phyloP scores from a whole-genome alignment of 352 stramenopile species.

The Phytopythium litorale region DNA sequence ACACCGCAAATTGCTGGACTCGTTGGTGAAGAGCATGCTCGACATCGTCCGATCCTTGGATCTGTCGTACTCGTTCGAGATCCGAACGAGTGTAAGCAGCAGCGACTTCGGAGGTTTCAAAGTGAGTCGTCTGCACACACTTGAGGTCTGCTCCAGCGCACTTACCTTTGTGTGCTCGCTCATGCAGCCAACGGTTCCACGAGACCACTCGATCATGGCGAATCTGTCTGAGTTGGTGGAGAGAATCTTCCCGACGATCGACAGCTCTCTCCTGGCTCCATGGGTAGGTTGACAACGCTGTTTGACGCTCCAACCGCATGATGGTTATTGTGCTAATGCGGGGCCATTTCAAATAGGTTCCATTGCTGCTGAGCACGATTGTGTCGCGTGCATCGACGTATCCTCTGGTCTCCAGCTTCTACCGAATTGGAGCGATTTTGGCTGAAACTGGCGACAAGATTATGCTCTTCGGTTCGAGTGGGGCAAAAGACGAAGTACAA shows the following conservation, averaged over 20 bases:
- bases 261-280: conserved; percentile 17
- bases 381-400: conserved; percentile 21
- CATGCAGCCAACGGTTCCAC: conserved; percentile 49
- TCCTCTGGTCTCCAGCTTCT: conserved; percentile 59
- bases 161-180: conserved; percentile 2
- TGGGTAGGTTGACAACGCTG: conserved; percentile 39
- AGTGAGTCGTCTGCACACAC: conserved; percentile 22
- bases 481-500: not conserved
- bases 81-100: conserved; percentile 31
- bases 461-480: conserved; percentile 20
- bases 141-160: not conserved
- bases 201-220: conserved; percentile 79
- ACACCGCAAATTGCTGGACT: conserved; percentile 47
- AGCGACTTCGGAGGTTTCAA: conserved; percentile 47
- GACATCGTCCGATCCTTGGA: conserved; percentile 52
- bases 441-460: conserved; percentile 20
- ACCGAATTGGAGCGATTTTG: conserved; percentile 51
- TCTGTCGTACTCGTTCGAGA: conserved; percentile 64
- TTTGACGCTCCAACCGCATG: not conserved
- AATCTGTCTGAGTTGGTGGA: conserved; percentile 79
- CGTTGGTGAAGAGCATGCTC: conserved; percentile 40
- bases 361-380: conserved; percentile 29
- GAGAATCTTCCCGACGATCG: conserved; percentile 35
- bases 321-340: conserved; percentile 4
- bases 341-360: conserved; percentile 17